Percentiles rank a stretch among this genome's conserved stretches.
These are phyloP conservation scores for Gynandropsis gynandra DNA, from an alignment of 345 rosid genomes.

Conservation along the genomic window DNA sequence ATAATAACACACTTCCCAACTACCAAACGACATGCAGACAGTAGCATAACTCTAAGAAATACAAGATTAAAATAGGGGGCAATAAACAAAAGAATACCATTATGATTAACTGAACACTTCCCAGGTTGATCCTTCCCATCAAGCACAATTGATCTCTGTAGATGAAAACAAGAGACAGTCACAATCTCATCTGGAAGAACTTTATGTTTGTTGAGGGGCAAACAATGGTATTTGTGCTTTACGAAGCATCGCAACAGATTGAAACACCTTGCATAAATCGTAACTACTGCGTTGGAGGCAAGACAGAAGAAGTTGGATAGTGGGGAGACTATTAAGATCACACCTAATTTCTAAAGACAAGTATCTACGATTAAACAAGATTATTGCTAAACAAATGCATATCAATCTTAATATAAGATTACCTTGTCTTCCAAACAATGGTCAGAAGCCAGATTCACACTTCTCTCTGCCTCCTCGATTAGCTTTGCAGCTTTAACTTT, in stretches of 20 bases:
- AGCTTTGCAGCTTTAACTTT: slow-evolving; percentile 32
- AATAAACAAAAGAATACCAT: slow-evolving; percentile 38
- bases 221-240: not conserved
- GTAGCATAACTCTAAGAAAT: slow-evolving; percentile 7
- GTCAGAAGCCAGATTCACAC: slow-evolving; percentile 28
- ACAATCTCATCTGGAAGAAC: slow-evolving; percentile 10
- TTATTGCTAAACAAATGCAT: no score
- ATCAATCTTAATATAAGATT: slow-evolving; percentile 11
- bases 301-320: no score
- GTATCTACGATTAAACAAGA: no score
- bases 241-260: slow-evolving; percentile 12
- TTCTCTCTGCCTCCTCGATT: slow-evolving; percentile 32
- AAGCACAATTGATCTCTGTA: slow-evolving; percentile 39
- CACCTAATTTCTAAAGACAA: no score
- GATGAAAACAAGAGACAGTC: slow-evolving; percentile 17
- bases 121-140: slow-evolving; percentile 31
- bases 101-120: slow-evolving; percentile 23
- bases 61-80: slow-evolving; percentile 1
- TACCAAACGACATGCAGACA: not conserved
- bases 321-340: no score
- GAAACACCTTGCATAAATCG: slow-evolving; percentile 12
- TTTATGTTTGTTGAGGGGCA: not conserved
- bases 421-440: slow-evolving; percentile 26
- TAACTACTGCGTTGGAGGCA: not conserved
- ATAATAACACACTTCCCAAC: slow-evolving; percentile 1